Evolutionary conservation across 2,329 filamentous ascomycete genomes (phyloP), one percentile per base, ranked within the genome.

Genomic region (Thermothelomyces thermophilus): DNA sequence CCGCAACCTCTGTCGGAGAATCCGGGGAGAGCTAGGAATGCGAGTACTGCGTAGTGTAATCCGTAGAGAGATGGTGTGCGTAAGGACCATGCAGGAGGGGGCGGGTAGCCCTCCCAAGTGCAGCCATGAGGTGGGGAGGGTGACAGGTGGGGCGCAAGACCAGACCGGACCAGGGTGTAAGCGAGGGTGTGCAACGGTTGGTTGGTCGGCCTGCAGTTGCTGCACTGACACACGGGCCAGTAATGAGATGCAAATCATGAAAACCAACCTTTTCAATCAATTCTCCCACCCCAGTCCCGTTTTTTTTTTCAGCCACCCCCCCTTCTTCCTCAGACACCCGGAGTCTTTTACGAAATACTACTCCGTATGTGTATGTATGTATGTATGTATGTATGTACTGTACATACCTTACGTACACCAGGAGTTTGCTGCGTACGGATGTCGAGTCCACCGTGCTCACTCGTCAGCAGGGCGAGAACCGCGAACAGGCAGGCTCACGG

Each of bases 201-300:
- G 59, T 40, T 19, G 57, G 49, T 53, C 40, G 47, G 20, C 31
- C 13, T 54, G 55, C 53, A 52, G 54, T 43, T 26, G 24, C 24
- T 50, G 52, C 48, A 54, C 66, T 68, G 66, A 68, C 65, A 66
- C 61, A 64, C 63, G 62, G 63, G 60, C 62, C 60, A n/a, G n/a
- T n/a, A n/a, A 52, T 37, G 64, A 35, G 36, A 46, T 50, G 63
- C 67, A 65, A 68, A 69, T 68, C 64, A 69, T 65, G 44, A 30
- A 44, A 28, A n/a, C 8, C 16, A 43, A 34, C 39, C 35, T 36
- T 41, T 10, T n/a, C 3, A 22, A 17, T 35, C 14, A 14, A 35
- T 35, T n/a, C 33, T 35, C 8, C 33, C 13, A 35, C 33, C 33
- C 13, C 33, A 16, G 7, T 16, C 16, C 33, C 33, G 7, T 16